A percentile compares a stretch with the other conserved stretches of the same genome.
Conservation (phyloP, 1,284 basidiomycete genomes). For the Porogramme epimiltina region DNA sequence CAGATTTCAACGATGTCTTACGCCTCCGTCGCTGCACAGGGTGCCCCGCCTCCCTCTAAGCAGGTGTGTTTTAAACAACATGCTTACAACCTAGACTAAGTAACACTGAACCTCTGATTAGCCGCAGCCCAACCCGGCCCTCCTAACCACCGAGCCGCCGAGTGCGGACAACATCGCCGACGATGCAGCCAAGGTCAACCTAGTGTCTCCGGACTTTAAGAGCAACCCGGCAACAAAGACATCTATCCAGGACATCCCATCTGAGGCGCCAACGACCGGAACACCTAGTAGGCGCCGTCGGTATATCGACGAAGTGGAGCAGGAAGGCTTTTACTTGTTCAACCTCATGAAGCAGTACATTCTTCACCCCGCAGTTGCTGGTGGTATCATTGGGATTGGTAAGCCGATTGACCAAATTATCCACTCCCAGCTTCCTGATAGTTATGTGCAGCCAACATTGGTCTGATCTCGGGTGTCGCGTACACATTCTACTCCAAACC, state of each 20-base stretch:
- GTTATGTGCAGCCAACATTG: slow-evolving; percentile 63
- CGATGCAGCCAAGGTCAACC: slow-evolving; percentile 53
- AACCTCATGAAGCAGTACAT: slow-evolving; percentile 60
- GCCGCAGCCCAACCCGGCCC: slow-evolving; percentile 62
- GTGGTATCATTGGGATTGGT: slow-evolving; percentile 75
- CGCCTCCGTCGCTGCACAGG: slow-evolving; percentile 61
- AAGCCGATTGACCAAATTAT: slow-evolving; percentile 6
- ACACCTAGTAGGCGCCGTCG: slow-evolving; percentile 30
- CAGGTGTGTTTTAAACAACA: slow-evolving; percentile 35
- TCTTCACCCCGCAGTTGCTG: slow-evolving; percentile 69
- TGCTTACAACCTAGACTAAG: too few relatives aligned
- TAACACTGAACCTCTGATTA: slow-evolving; percentile 26
- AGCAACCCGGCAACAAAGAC: slow-evolving; percentile 46
- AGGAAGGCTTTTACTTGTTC: slow-evolving; percentile 57
- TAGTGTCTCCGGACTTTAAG: slow-evolving; percentile 54
- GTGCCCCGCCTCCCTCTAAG: slow-evolving; percentile 49
- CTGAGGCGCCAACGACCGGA: slow-evolving; percentile 15
- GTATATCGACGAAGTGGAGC: slow-evolving; percentile 51
- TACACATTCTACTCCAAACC: slow-evolving; percentile 72
- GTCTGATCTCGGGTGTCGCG: slow-evolving; percentile 62
- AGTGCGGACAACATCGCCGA: slow-evolving; percentile 44
- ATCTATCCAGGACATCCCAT: slow-evolving; percentile 29
- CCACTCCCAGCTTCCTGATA: neutral
- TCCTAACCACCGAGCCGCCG: slow-evolving; percentile 58
- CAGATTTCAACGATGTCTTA: slow-evolving; percentile 58